A percentile compares a stretch with the other conserved stretches of the same genome.
phyloP scores from a whole-genome alignment of 805 yeast species.

The Candida koratica region DNA sequence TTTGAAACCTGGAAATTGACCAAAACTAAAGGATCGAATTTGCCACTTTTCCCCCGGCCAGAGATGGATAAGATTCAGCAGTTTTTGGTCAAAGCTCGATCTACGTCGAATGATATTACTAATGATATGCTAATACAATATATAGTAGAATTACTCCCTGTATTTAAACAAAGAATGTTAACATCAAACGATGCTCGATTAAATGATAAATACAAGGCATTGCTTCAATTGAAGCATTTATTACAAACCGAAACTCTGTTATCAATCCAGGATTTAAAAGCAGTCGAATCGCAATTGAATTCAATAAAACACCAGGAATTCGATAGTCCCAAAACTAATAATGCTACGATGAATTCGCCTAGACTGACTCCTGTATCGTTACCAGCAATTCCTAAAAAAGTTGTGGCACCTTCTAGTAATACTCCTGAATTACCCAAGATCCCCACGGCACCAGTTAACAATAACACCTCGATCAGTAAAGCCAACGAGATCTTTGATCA shows the following conservation, averaged over 20 bases:
- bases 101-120: conserved; percentile 16
- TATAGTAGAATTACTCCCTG: conserved; percentile 36
- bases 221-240: conserved; percentile 41
- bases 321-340: conserved; percentile 8
- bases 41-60: conserved; percentile 68
- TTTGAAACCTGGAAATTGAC: conserved; percentile 87
- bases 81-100: conserved; percentile 44
- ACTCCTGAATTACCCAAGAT: neutral
- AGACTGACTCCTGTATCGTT: conserved; percentile 8
- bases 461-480: conserved; percentile 5
- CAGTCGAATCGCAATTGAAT: conserved; percentile 36
- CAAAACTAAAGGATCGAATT: conserved; percentile 51
- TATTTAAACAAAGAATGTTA: conserved; percentile 39
- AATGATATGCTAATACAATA: conserved; percentile 27
- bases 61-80: conserved; percentile 69
- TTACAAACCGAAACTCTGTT: conserved; percentile 31
- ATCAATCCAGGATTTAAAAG: conserved; percentile 28
- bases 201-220: conserved; percentile 41
- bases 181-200: conserved; percentile 42
- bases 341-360: conserved; percentile 2
- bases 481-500: conserved; percentile 32
- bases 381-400: conserved; percentile 9
- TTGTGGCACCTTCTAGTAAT: neutral
- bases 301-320: conserved; percentile 35
- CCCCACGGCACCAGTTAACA: neutral